These are phyloP conservation scores for Aspergillus baeticus DNA, from an alignment of 495 filamentous ascomycete species.

Conservation along the genomic window DNA sequence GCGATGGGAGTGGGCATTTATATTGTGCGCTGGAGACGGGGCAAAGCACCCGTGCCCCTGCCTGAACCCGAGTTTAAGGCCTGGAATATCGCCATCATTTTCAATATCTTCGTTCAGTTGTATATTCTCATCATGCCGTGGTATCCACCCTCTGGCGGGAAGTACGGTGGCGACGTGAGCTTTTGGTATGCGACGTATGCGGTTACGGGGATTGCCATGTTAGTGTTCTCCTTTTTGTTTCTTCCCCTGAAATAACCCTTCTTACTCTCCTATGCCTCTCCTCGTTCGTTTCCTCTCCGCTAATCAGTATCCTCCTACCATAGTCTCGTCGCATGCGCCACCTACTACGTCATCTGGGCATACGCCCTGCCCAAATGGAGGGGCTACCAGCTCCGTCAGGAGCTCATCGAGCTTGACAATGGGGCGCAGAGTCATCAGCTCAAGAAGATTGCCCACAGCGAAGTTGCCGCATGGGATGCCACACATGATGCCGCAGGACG, in stretches of 20 bases:
- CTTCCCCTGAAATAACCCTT: no score
- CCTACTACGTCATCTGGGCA: constrained; percentile 59
- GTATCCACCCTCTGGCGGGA: constrained; percentile 59
- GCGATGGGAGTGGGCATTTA: constrained; percentile 53
- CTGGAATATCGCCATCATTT: constrained; percentile 53
- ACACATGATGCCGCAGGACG: constrained; percentile 52
- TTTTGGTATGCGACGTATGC: constrained; percentile 68
- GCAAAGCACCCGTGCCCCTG: constrained; percentile 40
- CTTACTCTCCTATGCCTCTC: constrained; percentile 17
- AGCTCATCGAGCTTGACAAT: constrained; percentile 48
- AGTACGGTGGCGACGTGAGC: constrained; percentile 55
- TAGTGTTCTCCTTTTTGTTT: constrained; percentile 18
- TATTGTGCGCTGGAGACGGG: constrained; percentile 51
- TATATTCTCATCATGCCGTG: constrained; percentile 63
- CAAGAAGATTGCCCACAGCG: constrained; percentile 49
- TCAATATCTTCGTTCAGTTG: constrained; percentile 51
- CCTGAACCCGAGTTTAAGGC: constrained; percentile 45
- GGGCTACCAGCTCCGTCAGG: constrained; percentile 53
- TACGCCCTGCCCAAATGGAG: constrained; percentile 46
- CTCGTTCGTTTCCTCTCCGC: no score
- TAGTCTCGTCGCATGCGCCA: constrained; percentile 48
- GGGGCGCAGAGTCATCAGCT: constrained; percentile 50
- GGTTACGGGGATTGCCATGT: constrained; percentile 55
- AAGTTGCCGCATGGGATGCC: constrained; percentile 53
- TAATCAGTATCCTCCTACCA: no score